Percentiles rank a stretch among this genome's conserved stretches.
Conservation (phyloP, 179 eudicot genomes). For the Monotropa hypopitys region DNA sequence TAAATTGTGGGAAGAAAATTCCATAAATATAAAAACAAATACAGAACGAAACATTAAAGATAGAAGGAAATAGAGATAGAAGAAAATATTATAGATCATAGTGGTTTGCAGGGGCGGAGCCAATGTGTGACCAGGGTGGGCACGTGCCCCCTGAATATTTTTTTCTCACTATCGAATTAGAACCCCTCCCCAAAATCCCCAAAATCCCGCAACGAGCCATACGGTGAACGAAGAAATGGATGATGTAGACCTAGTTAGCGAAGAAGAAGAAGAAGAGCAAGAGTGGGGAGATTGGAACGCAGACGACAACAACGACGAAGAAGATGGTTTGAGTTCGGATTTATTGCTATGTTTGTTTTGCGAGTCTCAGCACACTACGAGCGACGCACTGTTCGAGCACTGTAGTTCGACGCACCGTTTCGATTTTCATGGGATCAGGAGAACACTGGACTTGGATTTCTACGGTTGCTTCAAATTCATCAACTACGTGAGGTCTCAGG, state of each 20-base stretch:
- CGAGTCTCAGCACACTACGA: constrained; percentile 25
- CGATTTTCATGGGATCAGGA: constrained; percentile 39
- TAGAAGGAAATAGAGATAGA: no score
- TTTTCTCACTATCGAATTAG: no score
- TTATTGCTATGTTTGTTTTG: constrained; percentile 65
- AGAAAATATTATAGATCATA: no score
- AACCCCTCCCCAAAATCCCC: background rate
- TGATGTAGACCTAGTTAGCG: constrained; percentile 10
- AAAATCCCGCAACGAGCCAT: constrained; percentile 8
- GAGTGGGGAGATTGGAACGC: constrained; percentile 75
- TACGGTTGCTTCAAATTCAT: constrained; percentile 72
- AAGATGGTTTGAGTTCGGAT: constrained; percentile 10
- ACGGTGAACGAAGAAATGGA: constrained; percentile 12
- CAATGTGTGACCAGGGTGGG: no score
- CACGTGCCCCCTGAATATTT: no score
- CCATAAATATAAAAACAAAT: no score
- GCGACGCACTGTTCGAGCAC: constrained; percentile 39
- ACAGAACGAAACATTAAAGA: no score
- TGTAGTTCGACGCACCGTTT: constrained; percentile 41
- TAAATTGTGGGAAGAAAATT: no score
- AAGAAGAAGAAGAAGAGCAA: constrained; percentile 19
- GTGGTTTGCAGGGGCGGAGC: no score
- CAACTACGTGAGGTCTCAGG: constrained; percentile 70
- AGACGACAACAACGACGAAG: constrained; percentile 35
- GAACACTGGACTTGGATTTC: constrained; percentile 44